Percentiles rank a stretch among this genome's conserved stretches.
phyloP scores from a whole-genome alignment of 2,329 filamentous ascomycete genomes.

The Stemphylium beticola region DNA sequence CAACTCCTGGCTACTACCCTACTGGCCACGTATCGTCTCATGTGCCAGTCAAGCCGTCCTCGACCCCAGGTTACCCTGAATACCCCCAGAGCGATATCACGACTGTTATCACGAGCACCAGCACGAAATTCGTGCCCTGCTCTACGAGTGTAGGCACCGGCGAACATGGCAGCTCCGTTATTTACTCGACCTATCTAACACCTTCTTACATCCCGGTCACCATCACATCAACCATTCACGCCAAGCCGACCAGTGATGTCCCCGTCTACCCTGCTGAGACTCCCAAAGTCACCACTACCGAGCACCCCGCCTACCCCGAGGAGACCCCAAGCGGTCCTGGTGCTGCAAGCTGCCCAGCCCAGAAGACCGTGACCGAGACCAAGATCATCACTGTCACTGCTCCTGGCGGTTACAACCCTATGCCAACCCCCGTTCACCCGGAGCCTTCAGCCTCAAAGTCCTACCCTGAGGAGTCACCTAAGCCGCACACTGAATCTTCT shows the following conservation, averaged over 20 bases:
- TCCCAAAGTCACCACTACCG: neutral
- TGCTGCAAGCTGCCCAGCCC: conserved; percentile 32
- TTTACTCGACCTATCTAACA: conserved; percentile 51
- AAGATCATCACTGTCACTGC: conserved; percentile 28
- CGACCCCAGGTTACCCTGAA: conserved; percentile 7
- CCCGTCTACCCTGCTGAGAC: conserved; percentile 1
- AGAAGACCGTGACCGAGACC: conserved; percentile 36
- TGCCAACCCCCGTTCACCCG: conserved; percentile 16
- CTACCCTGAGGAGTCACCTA: neutral
- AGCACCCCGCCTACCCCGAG: neutral
- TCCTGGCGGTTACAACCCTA: conserved; percentile 1
- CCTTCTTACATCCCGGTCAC: conserved; percentile 39
- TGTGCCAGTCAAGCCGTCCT: conserved; percentile 8
- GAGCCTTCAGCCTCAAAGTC: conserved; percentile 18
- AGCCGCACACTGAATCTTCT: neutral
- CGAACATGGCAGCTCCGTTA: conserved; percentile 30
- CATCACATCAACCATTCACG: conserved; percentile 37
- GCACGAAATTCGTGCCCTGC: conserved; percentile 46
- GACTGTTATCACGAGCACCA: conserved; percentile 36
- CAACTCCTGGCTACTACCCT: conserved; percentile 15
- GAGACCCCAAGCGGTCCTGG: conserved; percentile 12
- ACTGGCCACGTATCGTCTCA: conserved; percentile 6
- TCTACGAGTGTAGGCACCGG: conserved; percentile 44
- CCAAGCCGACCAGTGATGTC: conserved; percentile 16
- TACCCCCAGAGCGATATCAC: conserved; percentile 27